Evolutionary conservation across 2,329 filamentous ascomycete genomes (phyloP).

Genomic region (Clonostachys byssicola): DNA sequence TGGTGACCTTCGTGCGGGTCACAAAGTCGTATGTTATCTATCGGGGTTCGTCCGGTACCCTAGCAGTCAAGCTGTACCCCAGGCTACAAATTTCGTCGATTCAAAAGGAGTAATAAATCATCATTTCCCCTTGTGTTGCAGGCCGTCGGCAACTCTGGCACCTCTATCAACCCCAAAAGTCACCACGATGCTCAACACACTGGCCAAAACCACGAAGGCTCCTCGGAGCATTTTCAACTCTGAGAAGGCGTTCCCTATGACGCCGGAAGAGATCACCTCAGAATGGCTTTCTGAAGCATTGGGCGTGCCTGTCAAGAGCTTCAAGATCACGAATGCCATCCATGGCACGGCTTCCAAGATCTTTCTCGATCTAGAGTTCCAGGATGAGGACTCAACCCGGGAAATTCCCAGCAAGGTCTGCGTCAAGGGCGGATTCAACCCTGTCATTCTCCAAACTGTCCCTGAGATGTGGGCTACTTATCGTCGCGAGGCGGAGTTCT

Average conservation of each 20-base stretch:
- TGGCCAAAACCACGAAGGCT: no score
- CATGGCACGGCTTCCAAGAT: constrained; percentile 19
- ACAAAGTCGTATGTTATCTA: no score
- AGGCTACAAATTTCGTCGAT: no score
- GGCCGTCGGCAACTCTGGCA: no score
- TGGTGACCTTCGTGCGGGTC: no score
- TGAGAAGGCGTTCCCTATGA: not conserved
- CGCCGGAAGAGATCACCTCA: not conserved
- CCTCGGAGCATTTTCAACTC: not conserved
- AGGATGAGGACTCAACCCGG: constrained; percentile 7
- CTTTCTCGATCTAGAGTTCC: constrained; percentile 17
- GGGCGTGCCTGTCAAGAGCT: not conserved
- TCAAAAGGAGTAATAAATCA: no score
- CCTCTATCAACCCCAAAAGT: no score
- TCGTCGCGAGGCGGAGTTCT: constrained; percentile 30
- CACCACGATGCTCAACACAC: no score
- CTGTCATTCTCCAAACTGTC: constrained; percentile 20
- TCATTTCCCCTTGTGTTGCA: no score
- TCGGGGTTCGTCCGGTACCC: no score
- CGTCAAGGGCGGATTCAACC: constrained; percentile 32
- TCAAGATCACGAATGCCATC: not conserved
- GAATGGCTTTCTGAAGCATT: not conserved
- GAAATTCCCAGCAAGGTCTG: constrained; percentile 14
- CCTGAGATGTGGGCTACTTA: constrained; percentile 20
- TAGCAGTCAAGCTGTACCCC: no score